Evolutionary conservation across 2,329 filamentous ascomycete genomes (phyloP), one percentile per base, ranked within the genome.

Genomic region (Fusarium illudens): DNA sequence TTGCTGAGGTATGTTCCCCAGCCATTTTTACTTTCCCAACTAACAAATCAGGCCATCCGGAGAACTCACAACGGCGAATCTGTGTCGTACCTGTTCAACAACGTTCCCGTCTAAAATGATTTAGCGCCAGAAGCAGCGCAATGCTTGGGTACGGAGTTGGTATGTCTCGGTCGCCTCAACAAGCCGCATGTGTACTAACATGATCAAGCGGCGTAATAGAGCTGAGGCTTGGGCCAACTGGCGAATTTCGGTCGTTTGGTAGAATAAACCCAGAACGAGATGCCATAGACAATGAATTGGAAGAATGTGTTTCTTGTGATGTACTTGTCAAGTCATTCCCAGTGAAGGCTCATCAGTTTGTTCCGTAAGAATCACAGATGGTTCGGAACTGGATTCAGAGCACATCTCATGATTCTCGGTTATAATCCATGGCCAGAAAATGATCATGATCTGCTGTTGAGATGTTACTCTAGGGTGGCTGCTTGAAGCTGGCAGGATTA

Each of bases 11-110:
- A 75, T 46, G 77, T 37, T 37, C 6, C 19, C 17, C 33, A 7
- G 11, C 22, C 13, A 27, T 8, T 4, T 9, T 15, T 11, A 12
- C 25, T 39, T 11, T 34, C 32, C 42, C 50, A 42, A 44, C 58
- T 73, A 25, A 71, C 57, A 6, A 37, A n/a, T n/a, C 30, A 90
- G 80, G 89, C 89, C 12, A 91, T 90, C 71, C 83, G 89, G 57
- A 82, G 89, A 74, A 92, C 90, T 19, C 90, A 90, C 78, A 91
- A 91, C 74, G 90, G 83, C 71, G 84, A 86, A 73, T 84, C 83
- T 62, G 89, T 91, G 20, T 90, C 87, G 22, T 91, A 90, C 75
- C 79, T 91, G 53, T 91, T 91, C 79, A 89, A 86, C 65, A 89
- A 91, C 75, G 88, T 88, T 42, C 88, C 89, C 3, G 82, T 84